A percentile compares a stretch with the other conserved stretches of the same genome.
Evolutionary conservation across 108 stramenopile genomes (phyloP).

Genomic region (Cyclotella atomus): DNA sequence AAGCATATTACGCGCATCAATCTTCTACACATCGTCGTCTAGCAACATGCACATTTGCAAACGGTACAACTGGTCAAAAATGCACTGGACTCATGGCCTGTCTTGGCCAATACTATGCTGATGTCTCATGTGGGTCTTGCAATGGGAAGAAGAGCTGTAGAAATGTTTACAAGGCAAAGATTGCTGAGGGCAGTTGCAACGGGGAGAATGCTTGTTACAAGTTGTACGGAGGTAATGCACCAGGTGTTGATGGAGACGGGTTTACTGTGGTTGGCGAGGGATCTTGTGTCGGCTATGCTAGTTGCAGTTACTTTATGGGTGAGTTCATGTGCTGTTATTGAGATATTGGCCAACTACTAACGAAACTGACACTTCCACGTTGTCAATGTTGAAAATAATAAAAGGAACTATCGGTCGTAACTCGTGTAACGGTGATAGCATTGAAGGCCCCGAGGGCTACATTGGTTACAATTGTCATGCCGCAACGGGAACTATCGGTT

Average conservation of each 20-base stretch:
- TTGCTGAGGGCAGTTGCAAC: background rate
- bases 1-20: background rate
- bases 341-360: background rate
- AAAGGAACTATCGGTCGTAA: background rate
- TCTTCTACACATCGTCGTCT: background rate
- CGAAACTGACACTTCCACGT: background rate
- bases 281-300: background rate
- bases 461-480: background rate
- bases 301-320: slow-evolving; percentile 4
- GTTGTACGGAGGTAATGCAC: too few species aligned
- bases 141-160: background rate
- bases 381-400: background rate
- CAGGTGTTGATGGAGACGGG: background rate
- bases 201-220: background rate
- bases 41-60: background rate
- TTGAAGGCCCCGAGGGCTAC: background rate
- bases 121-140: background rate
- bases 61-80: background rate
- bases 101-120: too few species aligned
- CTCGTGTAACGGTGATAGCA: background rate
- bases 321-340: background rate
- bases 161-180: background rate
- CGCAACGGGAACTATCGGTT: background rate
- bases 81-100: background rate
- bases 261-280: background rate